Conservation (phyloP, 495 filamentous ascomycete genomes). For the Lophiotrema nucula region DNA sequence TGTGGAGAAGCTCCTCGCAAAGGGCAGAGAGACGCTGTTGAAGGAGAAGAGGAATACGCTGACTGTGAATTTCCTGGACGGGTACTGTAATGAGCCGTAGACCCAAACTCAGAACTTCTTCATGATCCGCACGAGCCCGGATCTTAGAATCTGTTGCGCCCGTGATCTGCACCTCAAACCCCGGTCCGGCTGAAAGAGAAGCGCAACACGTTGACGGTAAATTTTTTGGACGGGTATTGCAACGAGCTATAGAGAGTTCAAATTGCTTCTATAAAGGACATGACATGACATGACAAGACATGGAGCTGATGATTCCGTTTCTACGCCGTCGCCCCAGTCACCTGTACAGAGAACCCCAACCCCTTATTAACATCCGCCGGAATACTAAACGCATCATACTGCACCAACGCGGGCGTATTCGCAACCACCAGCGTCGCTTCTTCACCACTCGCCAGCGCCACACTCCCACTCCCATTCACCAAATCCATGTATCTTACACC, state of each 20-base stretch:
- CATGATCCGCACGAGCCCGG: too few species aligned
- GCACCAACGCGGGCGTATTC: conserved; percentile 40
- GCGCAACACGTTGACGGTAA: conserved; percentile 14
- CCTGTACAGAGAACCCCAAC: conserved; percentile 42
- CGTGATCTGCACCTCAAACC: too few species aligned
- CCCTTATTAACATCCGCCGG: conserved; percentile 43
- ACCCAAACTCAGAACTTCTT: too few species aligned
- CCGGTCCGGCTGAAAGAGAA: conserved; percentile 23
- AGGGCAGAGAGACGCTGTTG: conserved; percentile 11
- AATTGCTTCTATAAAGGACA: too few species aligned
- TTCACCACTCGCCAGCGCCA: conserved; percentile 36
- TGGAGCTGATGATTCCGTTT: not conserved
- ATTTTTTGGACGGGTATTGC: conserved; percentile 21
- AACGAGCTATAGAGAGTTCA: conserved; percentile 28
- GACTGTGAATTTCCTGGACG: conserved; percentile 21
- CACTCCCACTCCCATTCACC: conserved; percentile 15
- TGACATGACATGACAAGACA: too few species aligned
- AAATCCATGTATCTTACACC: conserved; percentile 21
- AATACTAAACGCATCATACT: conserved; percentile 48
- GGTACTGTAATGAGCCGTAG: conserved; percentile 24
- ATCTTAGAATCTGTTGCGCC: too few species aligned
- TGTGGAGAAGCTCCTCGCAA: conserved; percentile 13
- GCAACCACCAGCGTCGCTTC: conserved; percentile 47
- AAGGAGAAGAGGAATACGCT: conserved; percentile 21
- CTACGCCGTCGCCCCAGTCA: conserved; percentile 40